Conservation (phyloP, 139 green algal genomes). For the Tetradesmus obliquus region DNA sequence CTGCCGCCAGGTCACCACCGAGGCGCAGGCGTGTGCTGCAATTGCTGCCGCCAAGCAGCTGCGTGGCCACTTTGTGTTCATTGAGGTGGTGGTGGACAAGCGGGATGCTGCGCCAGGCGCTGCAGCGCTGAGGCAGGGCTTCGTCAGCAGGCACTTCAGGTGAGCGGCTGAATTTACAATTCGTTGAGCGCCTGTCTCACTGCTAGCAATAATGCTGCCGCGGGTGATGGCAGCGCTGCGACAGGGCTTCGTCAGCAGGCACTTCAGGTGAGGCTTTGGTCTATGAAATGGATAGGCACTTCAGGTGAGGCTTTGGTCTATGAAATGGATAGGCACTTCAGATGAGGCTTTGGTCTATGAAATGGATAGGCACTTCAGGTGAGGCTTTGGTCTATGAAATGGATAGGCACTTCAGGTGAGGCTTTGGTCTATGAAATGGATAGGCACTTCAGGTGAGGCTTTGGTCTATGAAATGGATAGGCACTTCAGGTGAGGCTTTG, state of each 20-base stretch:
- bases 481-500: background rate
- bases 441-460: background rate
- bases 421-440: too few relatives aligned
- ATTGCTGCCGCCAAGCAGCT: background rate
- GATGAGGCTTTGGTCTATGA: background rate
- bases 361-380: background rate
- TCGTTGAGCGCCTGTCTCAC: too few relatives aligned
- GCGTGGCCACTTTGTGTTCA: conserved; percentile 24
- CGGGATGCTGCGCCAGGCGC: conserved; percentile 4
- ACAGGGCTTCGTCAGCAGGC: background rate
- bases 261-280: background rate
- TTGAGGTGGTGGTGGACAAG: conserved; percentile 31
- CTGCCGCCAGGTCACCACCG: background rate
- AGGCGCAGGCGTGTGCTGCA: background rate
- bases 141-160: background rate
- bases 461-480: too few relatives aligned
- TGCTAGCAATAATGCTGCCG: too few relatives aligned
- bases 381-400: background rate
- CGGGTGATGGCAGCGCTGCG: background rate
- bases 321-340: background rate
- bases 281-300: too few relatives aligned
- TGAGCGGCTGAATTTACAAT: background rate
- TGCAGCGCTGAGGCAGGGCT: background rate
- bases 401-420: background rate
- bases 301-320: background rate